These are phyloP conservation scores for Carex kokanica DNA, from an alignment of 176 grass and related monocot species.

Conservation along the genomic window DNA sequence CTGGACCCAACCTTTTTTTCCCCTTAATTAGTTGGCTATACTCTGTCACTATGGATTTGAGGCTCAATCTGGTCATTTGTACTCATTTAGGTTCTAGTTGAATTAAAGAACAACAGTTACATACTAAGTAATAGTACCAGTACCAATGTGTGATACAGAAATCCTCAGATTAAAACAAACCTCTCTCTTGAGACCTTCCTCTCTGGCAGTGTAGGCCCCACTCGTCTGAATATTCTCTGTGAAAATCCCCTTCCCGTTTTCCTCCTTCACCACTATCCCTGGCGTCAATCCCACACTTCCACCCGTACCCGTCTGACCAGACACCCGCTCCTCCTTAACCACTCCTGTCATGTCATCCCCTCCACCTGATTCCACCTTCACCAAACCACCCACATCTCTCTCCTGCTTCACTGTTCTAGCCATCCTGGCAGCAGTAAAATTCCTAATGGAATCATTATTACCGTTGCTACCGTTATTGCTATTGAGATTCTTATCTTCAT, in stretches of 20 bases:
- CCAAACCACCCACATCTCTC: conserved; percentile 26
- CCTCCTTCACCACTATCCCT: conserved; percentile 46
- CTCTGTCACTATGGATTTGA: neutral
- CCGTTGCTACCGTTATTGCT: conserved; percentile 23
- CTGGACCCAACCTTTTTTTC: neutral
- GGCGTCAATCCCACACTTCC: conserved; percentile 15
- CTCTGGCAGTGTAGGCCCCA: conserved; percentile 84
- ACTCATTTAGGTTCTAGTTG: neutral
- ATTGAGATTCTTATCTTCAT: conserved; percentile 36
- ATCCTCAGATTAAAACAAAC: conserved; percentile 25
- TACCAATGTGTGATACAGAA: neutral
- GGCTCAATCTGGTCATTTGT: neutral
- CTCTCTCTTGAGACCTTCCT: conserved; percentile 94
- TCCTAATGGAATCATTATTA: conserved; percentile 39
- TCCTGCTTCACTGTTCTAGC: conserved; percentile 41
- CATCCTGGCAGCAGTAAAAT: conserved; percentile 41
- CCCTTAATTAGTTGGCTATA: neutral
- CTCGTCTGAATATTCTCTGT: conserved; percentile 95
- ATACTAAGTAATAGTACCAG: neutral
- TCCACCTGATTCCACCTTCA: conserved; percentile 22
- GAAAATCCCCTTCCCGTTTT: conserved; percentile 63
- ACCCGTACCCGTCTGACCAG: conserved; percentile 17
- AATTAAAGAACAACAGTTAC: neutral
- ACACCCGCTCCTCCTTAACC: conserved; percentile 37
- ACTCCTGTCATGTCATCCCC: conserved; percentile 11